These are phyloP conservation scores for Emergomyces orientalis DNA, from an alignment of 2,329 filamentous ascomycete species.

Conservation along the genomic window DNA sequence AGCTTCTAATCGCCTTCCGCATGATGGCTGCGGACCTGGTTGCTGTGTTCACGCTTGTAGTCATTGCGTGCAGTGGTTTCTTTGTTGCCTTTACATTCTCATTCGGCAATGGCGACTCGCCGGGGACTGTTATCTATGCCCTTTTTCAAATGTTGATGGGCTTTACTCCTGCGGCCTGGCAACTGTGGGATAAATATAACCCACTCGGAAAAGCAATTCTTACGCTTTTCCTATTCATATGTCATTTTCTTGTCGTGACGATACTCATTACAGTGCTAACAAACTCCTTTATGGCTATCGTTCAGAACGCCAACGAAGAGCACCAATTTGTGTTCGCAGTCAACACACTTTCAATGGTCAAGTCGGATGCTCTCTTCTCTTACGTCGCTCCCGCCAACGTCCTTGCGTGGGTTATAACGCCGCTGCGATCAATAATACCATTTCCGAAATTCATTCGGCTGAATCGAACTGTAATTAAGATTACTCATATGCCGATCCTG, in stretches of 20 bases:
- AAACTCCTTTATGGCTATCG: constrained; percentile 92
- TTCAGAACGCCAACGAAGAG: constrained; percentile 86
- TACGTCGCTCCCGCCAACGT: constrained; percentile 89
- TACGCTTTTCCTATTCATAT: constrained; percentile 80
- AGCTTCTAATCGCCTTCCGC: constrained; percentile 84
- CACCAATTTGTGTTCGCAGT: constrained; percentile 90
- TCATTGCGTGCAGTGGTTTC: constrained; percentile 87
- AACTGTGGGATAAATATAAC: constrained; percentile 75
- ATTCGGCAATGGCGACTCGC: constrained; percentile 58
- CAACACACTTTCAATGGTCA: constrained; percentile 96
- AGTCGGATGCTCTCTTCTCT: constrained; percentile 92
- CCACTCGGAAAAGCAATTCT: constrained; percentile 66
- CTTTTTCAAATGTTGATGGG: constrained; percentile 94
- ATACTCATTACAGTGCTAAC: constrained; percentile 93
- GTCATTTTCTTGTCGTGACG: constrained; percentile 88
- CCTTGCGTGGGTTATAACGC: constrained; percentile 79
- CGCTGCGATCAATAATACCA: constrained; percentile 68
- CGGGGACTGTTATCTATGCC: constrained; percentile 70
- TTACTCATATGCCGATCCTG: constrained; percentile 78
- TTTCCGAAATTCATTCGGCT: constrained; percentile 72
- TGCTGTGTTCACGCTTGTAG: constrained; percentile 71
- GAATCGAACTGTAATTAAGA: constrained; percentile 85
- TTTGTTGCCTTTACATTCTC: constrained; percentile 90
- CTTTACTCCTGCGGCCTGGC: constrained; percentile 91
- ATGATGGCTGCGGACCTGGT: constrained; percentile 87